These are phyloP conservation scores for Solanum tarijense DNA, from an alignment of 257 asterid genomes.

Conservation along the genomic window DNA sequence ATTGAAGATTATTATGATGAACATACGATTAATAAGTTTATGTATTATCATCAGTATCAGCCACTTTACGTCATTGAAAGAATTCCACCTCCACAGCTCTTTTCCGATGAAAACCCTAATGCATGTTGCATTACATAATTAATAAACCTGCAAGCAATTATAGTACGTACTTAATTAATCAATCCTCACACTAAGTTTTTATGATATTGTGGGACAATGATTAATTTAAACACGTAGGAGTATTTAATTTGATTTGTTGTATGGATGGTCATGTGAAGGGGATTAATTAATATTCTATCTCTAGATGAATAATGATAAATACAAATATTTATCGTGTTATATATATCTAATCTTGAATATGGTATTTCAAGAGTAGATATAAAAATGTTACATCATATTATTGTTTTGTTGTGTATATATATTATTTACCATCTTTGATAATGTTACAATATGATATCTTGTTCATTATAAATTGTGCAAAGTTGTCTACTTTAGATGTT, in stretches of 20 bases:
- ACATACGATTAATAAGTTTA: conserved; percentile 11
- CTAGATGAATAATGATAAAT: neutral
- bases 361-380: neutral
- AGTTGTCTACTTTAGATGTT: neutral
- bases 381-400: neutral
- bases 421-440: neutral
- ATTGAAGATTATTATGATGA: neutral
- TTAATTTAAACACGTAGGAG: neutral
- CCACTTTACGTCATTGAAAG: conserved; percentile 61
- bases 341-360: neutral
- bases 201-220: neutral
- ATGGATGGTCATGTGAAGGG: neutral
- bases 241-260: neutral
- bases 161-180: neutral
- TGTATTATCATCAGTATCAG: conserved; percentile 37
- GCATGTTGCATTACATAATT: conserved; percentile 65
- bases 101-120: conserved; percentile 91
- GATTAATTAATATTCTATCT: neutral
- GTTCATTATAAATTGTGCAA: neutral
- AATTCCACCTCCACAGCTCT: conserved; percentile 82
- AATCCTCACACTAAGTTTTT: neutral
- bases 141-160: neutral
- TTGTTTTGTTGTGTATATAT: neutral
- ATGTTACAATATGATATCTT: neutral
- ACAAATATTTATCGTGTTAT: neutral